Percentiles rank a stretch among this genome's conserved stretches.
Evolutionary conservation across 2,329 filamentous ascomycete species (phyloP).

Genomic region (Arthroderma sp.): DNA sequence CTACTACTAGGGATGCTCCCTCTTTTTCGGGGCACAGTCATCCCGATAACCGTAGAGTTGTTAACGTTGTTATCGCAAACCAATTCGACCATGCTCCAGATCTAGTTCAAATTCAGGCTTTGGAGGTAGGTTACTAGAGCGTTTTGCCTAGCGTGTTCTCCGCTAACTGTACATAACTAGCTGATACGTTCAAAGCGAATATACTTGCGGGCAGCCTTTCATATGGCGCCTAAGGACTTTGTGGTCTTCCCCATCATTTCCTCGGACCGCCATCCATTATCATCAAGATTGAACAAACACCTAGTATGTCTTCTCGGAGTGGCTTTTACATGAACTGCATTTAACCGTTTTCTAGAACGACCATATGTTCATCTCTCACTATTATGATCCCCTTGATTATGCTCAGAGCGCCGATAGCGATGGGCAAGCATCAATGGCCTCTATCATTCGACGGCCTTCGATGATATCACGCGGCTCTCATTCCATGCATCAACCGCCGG

Average conservation of each 20-base stretch:
- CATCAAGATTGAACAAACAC: slow-evolving; percentile 27
- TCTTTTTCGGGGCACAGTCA: slow-evolving; percentile 9
- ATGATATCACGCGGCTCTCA: slow-evolving; percentile 1
- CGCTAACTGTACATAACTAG: slow-evolving; percentile 28
- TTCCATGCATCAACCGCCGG: background rate
- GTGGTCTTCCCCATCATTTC: slow-evolving; percentile 62
- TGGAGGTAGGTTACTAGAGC: slow-evolving; percentile 35
- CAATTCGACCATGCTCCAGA: slow-evolving; percentile 63
- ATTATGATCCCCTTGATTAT: slow-evolving; percentile 62
- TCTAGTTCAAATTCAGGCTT: slow-evolving; percentile 67
- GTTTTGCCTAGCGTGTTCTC: background rate
- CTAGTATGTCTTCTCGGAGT: slow-evolving; percentile 19
- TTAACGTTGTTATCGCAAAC: slow-evolving; percentile 70
- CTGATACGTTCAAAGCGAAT: slow-evolving; percentile 69
- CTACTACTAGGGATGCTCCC: no score
- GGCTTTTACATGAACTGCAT: background rate
- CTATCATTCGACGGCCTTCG: slow-evolving; percentile 21
- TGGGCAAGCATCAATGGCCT: slow-evolving; percentile 23
- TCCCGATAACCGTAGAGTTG: slow-evolving; percentile 46
- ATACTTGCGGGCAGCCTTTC: slow-evolving; percentile 59
- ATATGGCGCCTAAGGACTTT: slow-evolving; percentile 64
- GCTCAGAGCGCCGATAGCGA: slow-evolving; percentile 8
- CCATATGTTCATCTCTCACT: slow-evolving; percentile 76
- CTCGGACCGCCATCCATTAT: slow-evolving; percentile 20
- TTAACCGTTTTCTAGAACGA: slow-evolving; percentile 45